Evolutionary conservation across 2,329 filamentous ascomycete species (phyloP), one percentile per base, ranked within the genome.

Genomic region (Colletotrichum salicis): DNA sequence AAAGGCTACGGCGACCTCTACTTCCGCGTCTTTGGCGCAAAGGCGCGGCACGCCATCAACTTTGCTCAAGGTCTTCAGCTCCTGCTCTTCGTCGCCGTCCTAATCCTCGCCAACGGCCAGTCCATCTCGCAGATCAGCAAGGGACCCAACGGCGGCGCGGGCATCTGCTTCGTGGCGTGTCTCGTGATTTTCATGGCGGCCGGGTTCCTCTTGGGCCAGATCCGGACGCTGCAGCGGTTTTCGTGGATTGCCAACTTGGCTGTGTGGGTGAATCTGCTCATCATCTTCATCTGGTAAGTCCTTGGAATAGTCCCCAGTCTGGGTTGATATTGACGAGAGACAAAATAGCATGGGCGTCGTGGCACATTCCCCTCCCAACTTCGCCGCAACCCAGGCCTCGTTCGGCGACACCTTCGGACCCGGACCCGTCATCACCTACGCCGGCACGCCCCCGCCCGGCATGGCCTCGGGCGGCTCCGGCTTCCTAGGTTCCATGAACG

Each of bases 241-340:
- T 85, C 86, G 5, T 89, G 86, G 84, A 77, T 90, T 1, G 87
- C 88, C 15, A 90, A 89, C 72, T 75, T 85, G 19, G 84, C 87
- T 1, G 84, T 90, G 11, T 90, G 86, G 85, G 75, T 90, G 62
- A 90, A 89, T 72, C 73, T 90, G 27, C 75, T 87, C 45, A 82
- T 87, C 73, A 86, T 90, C 61, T 83, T 90, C 73, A 85, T 90
- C 71, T 76, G 74, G 77, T 79, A 72, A 72, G 76, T 76, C 29
- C 29, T 57, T 71, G 29, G 51, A 35, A 11, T 2, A 8, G 2
- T 5, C 33, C 10, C 8, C 13, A 5, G 29, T 24, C 5, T 11
- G 6, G 24, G 37, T 19, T 22, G 11, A 19, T 13, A 35, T 54
- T 71, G n/a, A 68, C 22, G 4, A 5, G 5, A 48, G 19, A 10